phyloP scores from a whole-genome alignment of 2,329 filamentous ascomycete species.

The Fusarium acutatum region DNA sequence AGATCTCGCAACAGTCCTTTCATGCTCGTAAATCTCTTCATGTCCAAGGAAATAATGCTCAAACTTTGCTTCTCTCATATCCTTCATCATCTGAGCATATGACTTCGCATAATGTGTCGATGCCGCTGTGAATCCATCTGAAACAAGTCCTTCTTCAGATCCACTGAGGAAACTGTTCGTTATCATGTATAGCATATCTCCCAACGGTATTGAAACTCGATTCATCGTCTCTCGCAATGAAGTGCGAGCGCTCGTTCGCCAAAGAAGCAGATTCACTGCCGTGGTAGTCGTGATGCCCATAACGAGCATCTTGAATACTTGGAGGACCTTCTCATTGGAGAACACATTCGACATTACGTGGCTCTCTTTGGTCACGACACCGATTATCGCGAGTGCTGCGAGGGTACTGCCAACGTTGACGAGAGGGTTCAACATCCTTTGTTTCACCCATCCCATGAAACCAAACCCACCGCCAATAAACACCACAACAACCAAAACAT shows the following conservation, averaged over 20 bases:
- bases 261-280: conserved; percentile 77
- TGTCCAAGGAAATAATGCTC: conserved; percentile 86
- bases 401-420: conserved; percentile 88
- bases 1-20: conserved; percentile 81
- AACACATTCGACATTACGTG: conserved; percentile 86
- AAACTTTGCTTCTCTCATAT: conserved; percentile 84
- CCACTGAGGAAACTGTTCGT: conserved; percentile 85
- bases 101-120: conserved; percentile 70
- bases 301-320: conserved; percentile 83
- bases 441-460: conserved; percentile 88
- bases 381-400: conserved; percentile 87
- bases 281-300: conserved; percentile 78
- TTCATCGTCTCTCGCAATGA: conserved; percentile 77
- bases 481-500: conserved; percentile 79
- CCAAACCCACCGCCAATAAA: conserved; percentile 89
- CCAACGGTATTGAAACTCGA: conserved; percentile 76
- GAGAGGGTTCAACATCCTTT: conserved; percentile 77
- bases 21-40: conserved; percentile 80
- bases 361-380: conserved; percentile 88
- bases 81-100: conserved; percentile 76
- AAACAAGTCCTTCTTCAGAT: conserved; percentile 77
- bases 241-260: conserved; percentile 78
- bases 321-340: conserved; percentile 80
- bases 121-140: conserved; percentile 69
- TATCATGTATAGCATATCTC: conserved; percentile 83